Conservation (phyloP, 768 basidiomycete species). For the Rhodocollybia butyracea region DNA sequence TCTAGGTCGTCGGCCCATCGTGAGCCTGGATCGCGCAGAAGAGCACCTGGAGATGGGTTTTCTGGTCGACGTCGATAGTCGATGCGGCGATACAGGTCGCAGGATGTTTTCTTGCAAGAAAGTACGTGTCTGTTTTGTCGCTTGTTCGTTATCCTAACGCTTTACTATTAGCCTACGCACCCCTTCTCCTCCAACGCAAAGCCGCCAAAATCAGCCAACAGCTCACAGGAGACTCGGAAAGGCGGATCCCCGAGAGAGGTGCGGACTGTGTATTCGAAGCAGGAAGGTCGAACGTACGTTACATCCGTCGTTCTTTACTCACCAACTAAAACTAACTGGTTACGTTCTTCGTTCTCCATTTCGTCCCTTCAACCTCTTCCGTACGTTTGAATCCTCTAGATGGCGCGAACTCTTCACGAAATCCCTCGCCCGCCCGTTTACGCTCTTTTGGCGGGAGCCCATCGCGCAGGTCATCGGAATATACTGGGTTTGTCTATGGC, state of each 20-base stretch:
- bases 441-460: conserved; percentile 54
- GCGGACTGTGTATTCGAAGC: conserved; percentile 45
- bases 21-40: conserved; percentile 46
- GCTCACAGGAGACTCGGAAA: conserved; percentile 41
- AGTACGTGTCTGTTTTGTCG: conserved; percentile 37
- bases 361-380: background rate
- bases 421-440: conserved; percentile 65
- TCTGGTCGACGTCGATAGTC: conserved; percentile 64
- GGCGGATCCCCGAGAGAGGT: conserved; percentile 29
- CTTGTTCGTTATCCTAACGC: conserved; percentile 22
- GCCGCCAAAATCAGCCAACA: conserved; percentile 42
- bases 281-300: conserved; percentile 7
- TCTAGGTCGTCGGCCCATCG: conserved; percentile 58
- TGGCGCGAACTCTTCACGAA: conserved; percentile 37
- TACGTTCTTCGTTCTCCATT: background rate
- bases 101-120: conserved; percentile 58
- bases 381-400: background rate
- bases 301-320: background rate
- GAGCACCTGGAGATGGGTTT: conserved; percentile 75
- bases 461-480: conserved; percentile 66
- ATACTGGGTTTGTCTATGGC: conserved; percentile 69
- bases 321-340: too few species aligned
- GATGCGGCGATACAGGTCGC: conserved; percentile 51
- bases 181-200: conserved; percentile 47
- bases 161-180: conserved; percentile 36